phyloP scores from a whole-genome alignment of 2,329 filamentous ascomycete genomes.

The Alternaria triticimaculans region DNA sequence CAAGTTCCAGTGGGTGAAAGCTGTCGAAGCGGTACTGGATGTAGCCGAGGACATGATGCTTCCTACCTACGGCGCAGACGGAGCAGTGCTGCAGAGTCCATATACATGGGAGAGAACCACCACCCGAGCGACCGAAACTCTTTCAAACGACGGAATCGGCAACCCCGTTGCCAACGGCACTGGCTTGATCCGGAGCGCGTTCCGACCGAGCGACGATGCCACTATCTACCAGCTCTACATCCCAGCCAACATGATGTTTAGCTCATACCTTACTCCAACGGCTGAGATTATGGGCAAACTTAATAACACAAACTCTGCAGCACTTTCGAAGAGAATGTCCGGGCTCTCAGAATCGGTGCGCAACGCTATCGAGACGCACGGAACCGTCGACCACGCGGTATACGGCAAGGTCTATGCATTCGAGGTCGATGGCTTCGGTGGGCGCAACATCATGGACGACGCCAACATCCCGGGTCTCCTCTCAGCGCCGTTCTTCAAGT shows the following conservation, averaged over 20 bases:
- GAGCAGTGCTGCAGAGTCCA: slow-evolving; percentile 51
- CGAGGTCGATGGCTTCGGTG: slow-evolving; percentile 57
- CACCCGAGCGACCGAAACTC: slow-evolving; percentile 55
- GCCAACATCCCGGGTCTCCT: slow-evolving; percentile 74
- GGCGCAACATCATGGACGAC: slow-evolving; percentile 71
- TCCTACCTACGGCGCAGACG: slow-evolving; percentile 57
- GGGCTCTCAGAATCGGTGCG: slow-evolving; percentile 58
- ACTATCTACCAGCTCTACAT: slow-evolving; percentile 60
- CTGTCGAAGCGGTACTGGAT: slow-evolving; percentile 54
- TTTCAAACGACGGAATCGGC: slow-evolving; percentile 61
- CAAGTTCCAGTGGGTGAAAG: slow-evolving; percentile 56
- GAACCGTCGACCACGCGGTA: slow-evolving; percentile 47
- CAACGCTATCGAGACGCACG: slow-evolving; percentile 54
- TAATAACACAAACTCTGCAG: slow-evolving; percentile 52
- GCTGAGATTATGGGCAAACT: slow-evolving; percentile 61
- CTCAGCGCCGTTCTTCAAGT: slow-evolving; percentile 69
- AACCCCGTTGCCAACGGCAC: slow-evolving; percentile 58
- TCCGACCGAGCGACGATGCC: slow-evolving; percentile 59
- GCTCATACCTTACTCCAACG: slow-evolving; percentile 64
- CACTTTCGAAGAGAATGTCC: slow-evolving; percentile 64
- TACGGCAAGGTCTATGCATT: slow-evolving; percentile 55
- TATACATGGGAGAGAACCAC: slow-evolving; percentile 57
- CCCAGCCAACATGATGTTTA: slow-evolving; percentile 73
- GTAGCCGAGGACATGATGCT: slow-evolving; percentile 56
- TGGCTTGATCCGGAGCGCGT: slow-evolving; percentile 57